Base-by-base conservation (phyloP, 805 yeast species). In the Henningerozyma blattae region DNA sequence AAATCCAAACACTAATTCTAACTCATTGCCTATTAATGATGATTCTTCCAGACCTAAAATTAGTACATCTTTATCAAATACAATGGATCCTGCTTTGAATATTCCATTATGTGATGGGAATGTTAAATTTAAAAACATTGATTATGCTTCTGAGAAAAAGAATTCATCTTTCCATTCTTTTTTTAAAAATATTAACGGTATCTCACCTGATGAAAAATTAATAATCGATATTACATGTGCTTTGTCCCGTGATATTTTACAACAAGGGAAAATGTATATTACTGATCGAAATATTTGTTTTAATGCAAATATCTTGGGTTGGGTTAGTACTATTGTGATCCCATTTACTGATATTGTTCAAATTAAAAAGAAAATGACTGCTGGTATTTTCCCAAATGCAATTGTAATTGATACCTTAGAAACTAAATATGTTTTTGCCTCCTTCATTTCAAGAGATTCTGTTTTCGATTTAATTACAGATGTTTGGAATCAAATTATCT, bases 351-450 rank as follows among this genome's bases (percentile, higher is more conserved):
- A 78, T 43, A 72, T 79, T 16, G 65, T 75, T 20, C 73, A 71
- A 41, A 64, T 79, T 15, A 79, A 75, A 40, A 78, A 77, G 52
- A 72, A 67, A 49, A 65, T 71, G 13, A 77, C 85, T 0, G 80
- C 77, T 0, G 76, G 74, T 0, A 59, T 79, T 13, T 75, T 79
- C 39, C 85, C 85, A 5, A 79, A 78, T 47, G 84, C 81, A 1
- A 68, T 79, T 40, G 65, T 68, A 29, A 66, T 79, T 16, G 67
- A 71, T 36, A 78, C 86, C 1, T 55, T 75, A 31, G 81, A 77
- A 45, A 71, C 68, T 18, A 72, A 68, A 44, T 74, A 70, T 48
- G 64, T 67, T 0, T 79, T 79, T 61, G 84, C 84, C 0, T 69
- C 80, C 1, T 72, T 79, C 39, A 59, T 76, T 18, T 61, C 75